Evolutionary conservation across 2,329 filamentous ascomycete species (phyloP).

Genomic region (Colletotrichum kahawae): DNA sequence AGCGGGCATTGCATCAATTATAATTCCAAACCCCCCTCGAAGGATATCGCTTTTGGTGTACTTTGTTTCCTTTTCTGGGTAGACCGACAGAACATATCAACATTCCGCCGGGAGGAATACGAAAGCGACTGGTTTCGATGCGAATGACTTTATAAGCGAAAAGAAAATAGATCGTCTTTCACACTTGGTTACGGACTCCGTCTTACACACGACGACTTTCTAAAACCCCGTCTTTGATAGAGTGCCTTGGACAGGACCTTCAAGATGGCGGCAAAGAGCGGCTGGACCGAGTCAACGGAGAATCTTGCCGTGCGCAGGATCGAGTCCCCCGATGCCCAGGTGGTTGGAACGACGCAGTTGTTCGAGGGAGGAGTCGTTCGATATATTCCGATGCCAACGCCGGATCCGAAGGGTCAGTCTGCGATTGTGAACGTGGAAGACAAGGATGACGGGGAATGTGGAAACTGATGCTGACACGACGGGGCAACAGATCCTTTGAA

Average conservation of each 20-base stretch:
- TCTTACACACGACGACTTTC: background rate
- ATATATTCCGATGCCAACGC: conserved; percentile 32
- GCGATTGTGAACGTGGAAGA: background rate
- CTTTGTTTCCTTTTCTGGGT: background rate
- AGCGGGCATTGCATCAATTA: conserved; percentile 4
- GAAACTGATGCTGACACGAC: background rate
- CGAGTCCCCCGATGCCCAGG: conserved; percentile 25
- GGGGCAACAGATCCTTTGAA: conserved; percentile 32
- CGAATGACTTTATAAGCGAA: background rate
- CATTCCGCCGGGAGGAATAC: conserved; percentile 18
- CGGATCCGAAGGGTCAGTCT: conserved; percentile 32
- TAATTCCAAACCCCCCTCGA: conserved; percentile 11
- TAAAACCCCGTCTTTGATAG: background rate
- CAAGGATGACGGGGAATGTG: background rate
- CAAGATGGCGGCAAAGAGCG: conserved; percentile 19
- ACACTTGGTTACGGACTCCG: background rate
- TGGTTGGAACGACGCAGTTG: conserved; percentile 29
- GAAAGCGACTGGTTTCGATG: background rate
- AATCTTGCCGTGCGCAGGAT: conserved; percentile 23
- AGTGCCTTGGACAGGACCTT: background rate
- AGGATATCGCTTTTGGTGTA: too few relatives aligned
- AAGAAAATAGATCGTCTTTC: background rate
- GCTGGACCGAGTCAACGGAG: conserved; percentile 26
- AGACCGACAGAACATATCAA: background rate
- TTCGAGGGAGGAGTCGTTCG: conserved; percentile 25